These are phyloP conservation scores for Dothiorella sarmentorum DNA, from an alignment of 2,329 filamentous ascomycete genomes.

Conservation along the genomic window DNA sequence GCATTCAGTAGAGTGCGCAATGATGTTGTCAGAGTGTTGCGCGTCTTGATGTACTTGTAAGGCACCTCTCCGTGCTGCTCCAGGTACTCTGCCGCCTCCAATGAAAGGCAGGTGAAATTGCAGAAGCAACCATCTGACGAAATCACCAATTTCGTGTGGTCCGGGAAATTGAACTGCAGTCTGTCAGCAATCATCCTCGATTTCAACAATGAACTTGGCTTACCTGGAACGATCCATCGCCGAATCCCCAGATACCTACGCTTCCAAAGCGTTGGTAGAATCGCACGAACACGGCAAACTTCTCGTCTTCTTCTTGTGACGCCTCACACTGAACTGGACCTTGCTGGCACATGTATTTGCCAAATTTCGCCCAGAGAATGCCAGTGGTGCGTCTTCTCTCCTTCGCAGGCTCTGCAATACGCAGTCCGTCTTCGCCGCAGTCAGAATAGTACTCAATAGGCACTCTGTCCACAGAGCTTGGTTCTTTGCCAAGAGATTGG, in stretches of 20 bases:
- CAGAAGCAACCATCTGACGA: constrained; percentile 71
- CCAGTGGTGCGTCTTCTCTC: constrained; percentile 54
- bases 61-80: constrained; percentile 57
- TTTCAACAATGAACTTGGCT: constrained; percentile 20
- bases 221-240: constrained; percentile 74
- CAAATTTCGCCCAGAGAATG: constrained; percentile 66
- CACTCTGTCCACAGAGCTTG: constrained; percentile 41
- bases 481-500: constrained; percentile 61
- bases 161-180: constrained; percentile 77
- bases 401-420: constrained; percentile 58
- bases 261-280: constrained; percentile 81
- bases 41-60: constrained; percentile 66
- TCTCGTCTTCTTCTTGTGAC: constrained; percentile 37
- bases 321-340: constrained; percentile 40
- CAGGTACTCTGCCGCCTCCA: constrained; percentile 66
- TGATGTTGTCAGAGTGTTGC: constrained; percentile 68
- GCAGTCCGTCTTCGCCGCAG: constrained; percentile 61
- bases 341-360: constrained; percentile 61
- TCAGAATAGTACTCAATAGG: constrained; percentile 72
- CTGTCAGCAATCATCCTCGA: constrained; percentile 24
- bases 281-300: constrained; percentile 54
- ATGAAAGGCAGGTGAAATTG: constrained; percentile 72
- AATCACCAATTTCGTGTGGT: constrained; percentile 80
- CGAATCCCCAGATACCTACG: constrained; percentile 78
- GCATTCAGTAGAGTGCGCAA: constrained; percentile 69